Evolutionary conservation across 2,329 filamentous ascomycete genomes (phyloP), one percentile per base, ranked within the genome.

Genomic region (Colletotrichum salicis): DNA sequence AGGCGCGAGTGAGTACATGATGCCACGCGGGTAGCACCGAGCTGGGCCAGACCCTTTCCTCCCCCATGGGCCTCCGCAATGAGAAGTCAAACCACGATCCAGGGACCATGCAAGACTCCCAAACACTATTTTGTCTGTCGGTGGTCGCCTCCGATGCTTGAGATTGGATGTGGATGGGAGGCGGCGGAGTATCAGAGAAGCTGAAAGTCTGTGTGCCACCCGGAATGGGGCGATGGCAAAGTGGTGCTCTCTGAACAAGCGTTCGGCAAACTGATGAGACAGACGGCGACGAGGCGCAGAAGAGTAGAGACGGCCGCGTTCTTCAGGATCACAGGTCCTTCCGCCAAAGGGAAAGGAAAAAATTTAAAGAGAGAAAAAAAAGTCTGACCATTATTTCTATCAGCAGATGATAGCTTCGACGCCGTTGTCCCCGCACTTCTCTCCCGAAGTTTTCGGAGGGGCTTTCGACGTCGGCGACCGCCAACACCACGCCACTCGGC

Each of bases 341-440:
- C 8, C 37, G 37, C 37, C 8, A 27, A 41, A 19, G 29, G 22
- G 37, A 24, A 63, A 41, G 22, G 37, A 24, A 63, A 41, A 51
- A 37, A 41, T 15, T 45, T n/a, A 48, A 15, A 7, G n/a, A 57
- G 22, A 61, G 54, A 45, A 5, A 56, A 56, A 56, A 61, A 69
- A 37, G 60, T 64, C 65, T 72, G 66, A 72, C 66, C 55, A 70
- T 64, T 62, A 64, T 70, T 60, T 72, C 59, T 64, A 67, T 71
- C 67, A 73, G 71, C 71, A 73, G 71, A 64, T 71, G 52, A 71
- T 73, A 63, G 67, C 71, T 24, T 67, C 63, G 62, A 59, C 63
- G 57, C 54, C 71, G 62, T 48, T 73, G 35, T 63, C 71, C 57
- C 67, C 71, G 67, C 67, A 70, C 57, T 70, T 71, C 48, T 45